phyloP scores from a whole-genome alignment of 192 early-diverging fungal species.

The Gaertneriomyces semiglobifer region DNA sequence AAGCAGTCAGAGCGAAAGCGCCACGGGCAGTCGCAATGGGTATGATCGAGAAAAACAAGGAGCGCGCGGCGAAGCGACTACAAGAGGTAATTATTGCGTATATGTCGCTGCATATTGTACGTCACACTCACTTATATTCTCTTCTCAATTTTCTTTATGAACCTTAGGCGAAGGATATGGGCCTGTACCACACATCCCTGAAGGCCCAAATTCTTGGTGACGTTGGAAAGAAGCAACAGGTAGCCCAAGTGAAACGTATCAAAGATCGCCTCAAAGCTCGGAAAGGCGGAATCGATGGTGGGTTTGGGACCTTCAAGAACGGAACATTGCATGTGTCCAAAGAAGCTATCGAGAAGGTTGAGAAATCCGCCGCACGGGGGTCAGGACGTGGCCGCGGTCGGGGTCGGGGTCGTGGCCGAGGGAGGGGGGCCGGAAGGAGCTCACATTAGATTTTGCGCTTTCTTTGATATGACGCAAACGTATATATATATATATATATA shows the following conservation, averaged over 20 bases:
- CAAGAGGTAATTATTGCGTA: constrained; percentile 19
- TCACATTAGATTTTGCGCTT: not conserved
- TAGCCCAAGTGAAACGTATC: constrained; percentile 11
- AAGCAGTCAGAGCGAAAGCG: constrained; percentile 27
- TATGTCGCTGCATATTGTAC: not conserved
- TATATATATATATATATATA: no score
- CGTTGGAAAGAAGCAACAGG: constrained; percentile 11
- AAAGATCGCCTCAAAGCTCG: constrained; percentile 26
- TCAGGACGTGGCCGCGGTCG: constrained; percentile 9
- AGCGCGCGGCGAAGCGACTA: constrained; percentile 34
- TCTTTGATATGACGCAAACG: no score
- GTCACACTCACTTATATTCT: constrained; percentile 1
- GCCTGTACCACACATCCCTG: constrained; percentile 38
- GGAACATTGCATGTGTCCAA: constrained; percentile 33
- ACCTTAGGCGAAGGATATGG: constrained; percentile 42
- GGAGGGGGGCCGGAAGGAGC: constrained; percentile 7
- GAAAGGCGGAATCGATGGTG: constrained; percentile 26
- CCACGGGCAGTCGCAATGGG: constrained; percentile 35
- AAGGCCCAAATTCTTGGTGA: constrained; percentile 36
- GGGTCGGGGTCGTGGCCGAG: constrained; percentile 5
- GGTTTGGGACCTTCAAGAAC: constrained; percentile 34
- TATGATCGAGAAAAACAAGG: constrained; percentile 28
- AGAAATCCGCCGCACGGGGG: constrained; percentile 19
- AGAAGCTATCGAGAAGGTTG: constrained; percentile 30
- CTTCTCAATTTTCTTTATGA: not conserved